Conservation (phyloP, 352 stramenopile genomes). For the Poterioochromonas sp. region DNA sequence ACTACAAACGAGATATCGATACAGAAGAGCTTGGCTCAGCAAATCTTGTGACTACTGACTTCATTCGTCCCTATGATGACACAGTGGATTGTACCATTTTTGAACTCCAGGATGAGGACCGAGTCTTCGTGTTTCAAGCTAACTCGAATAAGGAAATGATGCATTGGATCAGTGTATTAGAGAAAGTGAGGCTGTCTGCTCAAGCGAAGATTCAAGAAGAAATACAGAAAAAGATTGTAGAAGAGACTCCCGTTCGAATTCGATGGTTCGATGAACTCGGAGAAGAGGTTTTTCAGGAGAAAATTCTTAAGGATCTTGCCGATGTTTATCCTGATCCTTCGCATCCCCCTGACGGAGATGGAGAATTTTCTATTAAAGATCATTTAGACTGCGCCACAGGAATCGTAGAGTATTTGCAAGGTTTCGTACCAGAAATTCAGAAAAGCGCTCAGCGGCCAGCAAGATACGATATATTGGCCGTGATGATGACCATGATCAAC, state of each 20-base stretch:
- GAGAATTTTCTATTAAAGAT: not conserved
- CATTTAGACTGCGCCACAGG: not conserved
- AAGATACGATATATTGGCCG: not conserved
- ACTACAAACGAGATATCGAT: slow-evolving; percentile 10
- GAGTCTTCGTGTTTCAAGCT: slow-evolving; percentile 18
- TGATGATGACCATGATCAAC: not conserved
- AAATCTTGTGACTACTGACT: not conserved
- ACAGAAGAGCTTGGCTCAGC: not conserved
- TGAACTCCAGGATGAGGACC: slow-evolving; percentile 4
- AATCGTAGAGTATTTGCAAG: slow-evolving; percentile 13
- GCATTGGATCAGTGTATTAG: not conserved
- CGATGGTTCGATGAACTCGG: slow-evolving; percentile 2
- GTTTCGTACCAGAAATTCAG: not conserved
- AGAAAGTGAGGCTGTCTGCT: not conserved
- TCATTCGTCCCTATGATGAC: not conserved
- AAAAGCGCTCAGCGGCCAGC: not conserved
- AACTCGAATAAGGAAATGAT: not conserved
- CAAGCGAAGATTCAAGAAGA: not conserved
- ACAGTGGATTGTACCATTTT: not conserved
- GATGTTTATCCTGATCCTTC: slow-evolving; percentile 17
- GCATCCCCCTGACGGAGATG: not conserved
- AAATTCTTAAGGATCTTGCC: not conserved
- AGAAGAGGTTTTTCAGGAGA: not conserved
- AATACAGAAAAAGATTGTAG: not conserved
- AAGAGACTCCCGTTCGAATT: not conserved